Evolutionary conservation across 495 filamentous ascomycete genomes (phyloP).

Genomic region (Elaphomyces granulatus): DNA sequence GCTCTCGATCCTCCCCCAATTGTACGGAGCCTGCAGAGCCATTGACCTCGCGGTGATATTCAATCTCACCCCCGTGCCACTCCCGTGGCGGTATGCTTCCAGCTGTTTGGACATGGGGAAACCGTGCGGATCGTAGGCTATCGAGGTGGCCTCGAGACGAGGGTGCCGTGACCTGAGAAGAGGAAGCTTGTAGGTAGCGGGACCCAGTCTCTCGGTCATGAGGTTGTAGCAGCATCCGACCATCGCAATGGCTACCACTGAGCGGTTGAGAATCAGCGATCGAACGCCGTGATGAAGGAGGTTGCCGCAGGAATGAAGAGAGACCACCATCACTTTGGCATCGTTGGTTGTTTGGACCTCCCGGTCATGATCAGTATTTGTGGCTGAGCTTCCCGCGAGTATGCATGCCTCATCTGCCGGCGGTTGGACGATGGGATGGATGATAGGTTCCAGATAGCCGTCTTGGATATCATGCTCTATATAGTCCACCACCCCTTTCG

Average conservation of each 20-base stretch:
- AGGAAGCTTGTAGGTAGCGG: conserved; percentile 71
- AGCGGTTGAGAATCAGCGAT: conserved; percentile 67
- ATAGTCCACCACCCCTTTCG: conserved; percentile 32
- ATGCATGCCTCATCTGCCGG: conserved; percentile 1
- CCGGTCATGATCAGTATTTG: background rate
- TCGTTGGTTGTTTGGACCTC: conserved; percentile 12
- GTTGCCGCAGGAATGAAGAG: conserved; percentile 93
- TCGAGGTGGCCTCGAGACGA: conserved; percentile 42
- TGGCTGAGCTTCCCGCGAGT: background rate
- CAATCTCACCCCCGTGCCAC: conserved; percentile 51
- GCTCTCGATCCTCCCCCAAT: conserved; percentile 73
- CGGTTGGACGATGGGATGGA: conserved; percentile 46
- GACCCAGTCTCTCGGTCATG: conserved; percentile 74
- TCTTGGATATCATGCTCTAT: conserved; percentile 41
- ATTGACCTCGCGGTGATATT: conserved; percentile 97
- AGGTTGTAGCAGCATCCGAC: conserved; percentile 98
- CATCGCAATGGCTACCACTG: conserved; percentile 76
- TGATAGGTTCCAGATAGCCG: conserved; percentile 66
- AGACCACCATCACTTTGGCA: conserved; percentile 64
- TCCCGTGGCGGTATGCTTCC: conserved; percentile 38
- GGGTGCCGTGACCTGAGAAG: conserved; percentile 44
- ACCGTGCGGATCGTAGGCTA: conserved; percentile 65
- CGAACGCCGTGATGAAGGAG: conserved; percentile 88
- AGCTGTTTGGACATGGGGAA: conserved; percentile 80
- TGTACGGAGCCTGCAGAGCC: conserved; percentile 87